Conservation (phyloP, 306 rosid species). For the Prosopis cineraria region DNA sequence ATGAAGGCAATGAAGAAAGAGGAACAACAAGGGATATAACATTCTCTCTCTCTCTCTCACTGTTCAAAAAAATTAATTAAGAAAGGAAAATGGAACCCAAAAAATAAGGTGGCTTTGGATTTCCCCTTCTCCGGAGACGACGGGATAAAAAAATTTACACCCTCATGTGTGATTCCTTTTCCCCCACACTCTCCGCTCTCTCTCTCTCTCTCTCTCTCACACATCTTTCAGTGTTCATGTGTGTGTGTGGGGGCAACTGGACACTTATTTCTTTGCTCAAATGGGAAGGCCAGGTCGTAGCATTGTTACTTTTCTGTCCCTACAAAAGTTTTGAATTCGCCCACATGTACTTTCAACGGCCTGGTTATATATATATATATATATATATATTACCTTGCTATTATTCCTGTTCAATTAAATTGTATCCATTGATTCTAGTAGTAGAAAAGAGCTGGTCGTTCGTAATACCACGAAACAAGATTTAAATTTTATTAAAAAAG, state of each 20-base stretch:
- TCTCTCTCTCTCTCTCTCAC: constrained; percentile 23
- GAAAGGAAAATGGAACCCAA: constrained; percentile 34
- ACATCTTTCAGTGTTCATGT: background rate
- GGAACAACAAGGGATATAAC: constrained; percentile 31
- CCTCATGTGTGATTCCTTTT: constrained; percentile 68
- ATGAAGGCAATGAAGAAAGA: background rate
- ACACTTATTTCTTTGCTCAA: constrained; percentile 40
- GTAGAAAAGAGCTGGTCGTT: no score
- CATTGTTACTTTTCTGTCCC: constrained; percentile 21
- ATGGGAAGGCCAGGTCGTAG: constrained; percentile 39
- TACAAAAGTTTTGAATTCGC: constrained; percentile 12
- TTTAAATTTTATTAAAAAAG: no score
- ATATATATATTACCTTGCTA: no score
- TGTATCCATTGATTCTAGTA: no score
- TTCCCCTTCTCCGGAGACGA: constrained; percentile 54
- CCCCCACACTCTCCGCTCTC: constrained; percentile 80
- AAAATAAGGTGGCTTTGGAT: constrained; percentile 46
- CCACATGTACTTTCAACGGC: background rate
- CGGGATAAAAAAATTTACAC: constrained; percentile 68
- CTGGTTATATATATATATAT: no score
- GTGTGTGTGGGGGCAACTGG: background rate
- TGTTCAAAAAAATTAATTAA: constrained; percentile 40
- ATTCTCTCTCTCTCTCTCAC: constrained; percentile 30
- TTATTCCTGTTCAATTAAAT: no score
- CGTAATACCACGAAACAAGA: no score